Base-by-base conservation (phyloP, 2,329 filamentous ascomycete genomes). In the Colletotrichum sp. region DNA sequence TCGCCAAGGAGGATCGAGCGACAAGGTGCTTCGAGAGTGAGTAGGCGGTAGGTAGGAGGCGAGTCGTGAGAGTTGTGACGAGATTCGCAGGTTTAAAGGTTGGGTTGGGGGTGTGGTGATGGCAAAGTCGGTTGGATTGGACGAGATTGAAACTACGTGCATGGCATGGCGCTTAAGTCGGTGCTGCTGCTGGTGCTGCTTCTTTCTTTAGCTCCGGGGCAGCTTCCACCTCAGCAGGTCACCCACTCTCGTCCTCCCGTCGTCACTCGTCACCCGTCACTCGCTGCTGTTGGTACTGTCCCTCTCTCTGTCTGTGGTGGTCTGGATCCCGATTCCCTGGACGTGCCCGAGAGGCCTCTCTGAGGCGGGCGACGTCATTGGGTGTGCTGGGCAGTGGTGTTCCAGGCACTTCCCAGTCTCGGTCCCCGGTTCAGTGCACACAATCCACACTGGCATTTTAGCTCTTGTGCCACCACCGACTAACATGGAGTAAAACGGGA, bases 321-420 rank as follows among this genome's bases (percentile, higher is more conserved):
- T 52, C 44, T 52, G 44, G 44, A 52, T 21, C 44, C 44, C 44
- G n/a, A 52, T 52, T 21, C 44, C 44, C 44, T 52, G 44, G 44
- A 52, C 44, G 44, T 75, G 69, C 69, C 49, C 64, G 70, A 76
- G 74, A 76, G 74, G 74, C 74, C 74, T 76, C 74, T 76, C 64
- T 26, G 65, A 34, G 70, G 73, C 57, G 70, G 34, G 70, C 70
- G 74, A 76, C 74, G 73, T 76, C 73, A 76, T 76, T 76, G 64
- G 73, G 28, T 62, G 21, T 57, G 55, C 34, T 30, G 15, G 26
- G n/a, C 8, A 12, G 34, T 16, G 26, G 30, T 32, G 26, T 72
- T 57, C 36, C 73, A 76, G 65, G 69, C 49, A 24, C 36, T 39
- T 63, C 63, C 72, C 72, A 32, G 72, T 44, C 69, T 36, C 44